A percentile compares a stretch with the other conserved stretches of the same genome.
Evolutionary conservation across 495 filamentous ascomycete genomes (phyloP).

Genomic region (Xylaria cubensis): DNA sequence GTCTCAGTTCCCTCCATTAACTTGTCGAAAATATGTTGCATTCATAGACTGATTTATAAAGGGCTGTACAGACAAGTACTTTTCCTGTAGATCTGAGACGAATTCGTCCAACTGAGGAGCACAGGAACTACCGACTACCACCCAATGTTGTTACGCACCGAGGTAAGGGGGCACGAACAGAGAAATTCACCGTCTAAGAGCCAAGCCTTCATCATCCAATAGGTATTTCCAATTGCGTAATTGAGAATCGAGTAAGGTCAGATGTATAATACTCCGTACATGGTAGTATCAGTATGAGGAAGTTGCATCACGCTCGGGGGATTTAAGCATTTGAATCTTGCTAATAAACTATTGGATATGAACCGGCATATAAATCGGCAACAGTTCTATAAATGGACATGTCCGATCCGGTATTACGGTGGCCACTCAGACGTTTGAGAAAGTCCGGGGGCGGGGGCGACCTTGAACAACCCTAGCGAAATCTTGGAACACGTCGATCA

Average conservation of each 20-base stretch:
- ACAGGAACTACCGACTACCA: neutral
- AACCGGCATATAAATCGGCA: neutral
- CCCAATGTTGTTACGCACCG: neutral
- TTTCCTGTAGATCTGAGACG: neutral
- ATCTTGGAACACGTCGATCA: neutral
- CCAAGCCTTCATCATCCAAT: neutral
- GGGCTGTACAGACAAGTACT: neutral
- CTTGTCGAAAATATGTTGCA: neutral
- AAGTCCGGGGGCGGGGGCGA: neutral
- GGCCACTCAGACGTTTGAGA: neutral
- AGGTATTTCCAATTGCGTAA: conserved; percentile 7
- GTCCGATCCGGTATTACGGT: neutral
- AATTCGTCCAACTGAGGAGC: neutral
- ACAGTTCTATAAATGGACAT: neutral
- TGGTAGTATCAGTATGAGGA: neutral
- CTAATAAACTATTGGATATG: too few relatives aligned
- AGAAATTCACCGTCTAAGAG: neutral
- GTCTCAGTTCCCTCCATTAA: neutral
- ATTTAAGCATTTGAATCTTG: neutral
- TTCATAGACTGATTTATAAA: neutral
- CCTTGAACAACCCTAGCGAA: neutral
- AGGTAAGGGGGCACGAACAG: neutral
- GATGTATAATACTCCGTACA: neutral
- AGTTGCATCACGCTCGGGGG: neutral
- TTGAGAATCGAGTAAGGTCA: neutral